Evolutionary conservation across 2,329 filamentous ascomycete genomes (phyloP), one percentile per base, ranked within the genome.

Genomic region (Cladorrhinum sp.): DNA sequence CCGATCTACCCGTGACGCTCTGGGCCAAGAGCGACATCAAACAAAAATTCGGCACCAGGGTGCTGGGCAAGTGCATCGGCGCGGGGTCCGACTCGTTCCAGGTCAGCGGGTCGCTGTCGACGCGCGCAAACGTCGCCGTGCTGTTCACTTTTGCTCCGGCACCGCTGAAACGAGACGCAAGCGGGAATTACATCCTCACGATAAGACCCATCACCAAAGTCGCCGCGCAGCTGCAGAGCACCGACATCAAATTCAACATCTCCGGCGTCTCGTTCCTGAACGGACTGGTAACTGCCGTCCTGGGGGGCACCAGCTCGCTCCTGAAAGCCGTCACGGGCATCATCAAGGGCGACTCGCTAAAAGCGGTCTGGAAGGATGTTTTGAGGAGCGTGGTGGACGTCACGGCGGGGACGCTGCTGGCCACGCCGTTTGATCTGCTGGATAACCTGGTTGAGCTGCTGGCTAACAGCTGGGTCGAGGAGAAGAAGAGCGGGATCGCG

Each of bases 201-300:
- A 63, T 63, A 49, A 38, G 58, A 10, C 61, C 61, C 12, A 59
- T 63, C 3, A 58, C 55, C 18, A 63, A 63, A 25, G 61, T 63
- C 1, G 57, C 58, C 4, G 61, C 60, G 18, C 41, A 58, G 29
- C 16, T 64, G 22, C n/a, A 20, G 12, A 50, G 51, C n/a, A 63
- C 59, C 2, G 49, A 64, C 32, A 58, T 64, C 27, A 52, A 62
- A 20, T 60, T 61, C 25, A 55, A 63, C 29, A 50, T 62, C 27
- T 54, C 48, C 16, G 60, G 60, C 3, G 38, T 59, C 12, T 57
- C 52, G 24, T 59, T 59, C 48, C 36, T 59, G 3, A 62, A 58
- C 27, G 60, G 60, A 3, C 18, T 62, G 3, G 60, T 57, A 1
- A 62, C 60, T 12, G 60, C 60, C 3, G 36, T 60, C 20, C 22